Base-by-base conservation (phyloP, 305 asterid genomes). In the Plantago rigida region DNA sequence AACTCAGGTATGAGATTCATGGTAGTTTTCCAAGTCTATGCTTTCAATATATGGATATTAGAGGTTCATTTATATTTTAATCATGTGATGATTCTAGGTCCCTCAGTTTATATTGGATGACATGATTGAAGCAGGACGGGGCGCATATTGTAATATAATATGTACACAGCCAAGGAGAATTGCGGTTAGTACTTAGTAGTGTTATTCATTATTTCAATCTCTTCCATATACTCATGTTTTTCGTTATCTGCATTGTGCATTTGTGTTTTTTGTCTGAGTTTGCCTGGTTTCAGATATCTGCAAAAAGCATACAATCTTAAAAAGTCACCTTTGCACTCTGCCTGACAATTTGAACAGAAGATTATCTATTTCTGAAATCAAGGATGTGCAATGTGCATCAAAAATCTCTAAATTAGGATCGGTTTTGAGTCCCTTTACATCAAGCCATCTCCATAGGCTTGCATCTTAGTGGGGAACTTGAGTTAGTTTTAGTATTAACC, bases 81-180 rank as follows among this genome's bases (percentile, higher is more conserved):
- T 66, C 55, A 51, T 70, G 50, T 78, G 55, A 51, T 70, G 62
- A 64, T 73, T 80, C 69, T 72, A 91, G 98, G 98, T 91, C 52
- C 98, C 98, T 50, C 98, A 91, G 63, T 87, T 82, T 72, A 86
- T 91, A 79, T 76, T 91, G 86, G 96, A 91, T 66, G 73, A 82
- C 79, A 86, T 91, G 98, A 86, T 91, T 51, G 94, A 87, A 76
- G 85, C 86, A 65, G 96, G 94, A 69, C 73, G 55, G 45, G 98
- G 98, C 44, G 94, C 88, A 62, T 64, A 70, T 58, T 91, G 96
- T 76, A 91, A 80, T 75, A 80, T 91, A 70, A 76, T 91, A 75
- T 91, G 98, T 79, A 91, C 98, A 39, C 98, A 91, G 77, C 98
- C 98, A 12, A 84, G 98, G 87, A 84, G 98, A 83, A 91, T 91